Percentiles rank a stretch among this genome's conserved stretches.
These are phyloP conservation scores for Penicillium sp. DNA, from an alignment of 2,329 filamentous ascomycete genomes.

Conservation along the genomic window DNA sequence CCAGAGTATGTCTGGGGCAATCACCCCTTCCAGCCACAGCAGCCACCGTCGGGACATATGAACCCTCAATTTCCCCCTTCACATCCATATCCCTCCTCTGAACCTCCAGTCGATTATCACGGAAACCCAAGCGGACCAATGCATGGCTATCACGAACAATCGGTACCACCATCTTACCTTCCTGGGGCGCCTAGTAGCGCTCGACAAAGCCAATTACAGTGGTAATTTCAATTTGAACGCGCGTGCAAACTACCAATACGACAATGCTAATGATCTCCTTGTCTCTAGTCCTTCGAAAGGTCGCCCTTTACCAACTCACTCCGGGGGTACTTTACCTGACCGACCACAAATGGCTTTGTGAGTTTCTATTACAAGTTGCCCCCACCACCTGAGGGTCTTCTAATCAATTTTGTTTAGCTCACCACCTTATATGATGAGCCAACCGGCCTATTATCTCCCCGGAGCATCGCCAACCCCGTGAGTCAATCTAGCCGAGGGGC, in stretches of 20 bases:
- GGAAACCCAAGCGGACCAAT: constrained; percentile 20
- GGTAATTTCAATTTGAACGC: constrained; percentile 5
- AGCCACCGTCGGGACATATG: constrained; percentile 26
- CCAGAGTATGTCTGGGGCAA: constrained; percentile 32
- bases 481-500: constrained; percentile 9
- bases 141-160: constrained; percentile 11
- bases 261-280: background rate
- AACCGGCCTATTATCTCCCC: constrained; percentile 33
- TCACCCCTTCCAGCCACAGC: constrained; percentile 28
- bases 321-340: constrained; percentile 8
- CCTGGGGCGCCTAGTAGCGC: constrained; percentile 7
- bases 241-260: too few species aligned
- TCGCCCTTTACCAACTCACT: constrained; percentile 16
- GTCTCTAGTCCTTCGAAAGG: constrained; percentile 12
- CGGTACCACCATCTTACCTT: constrained; percentile 13
- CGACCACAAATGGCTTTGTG: constrained; percentile 20
- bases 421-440: constrained; percentile 33
- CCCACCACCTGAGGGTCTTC: background rate
- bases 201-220: constrained; percentile 15
- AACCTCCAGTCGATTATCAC: constrained; percentile 26
- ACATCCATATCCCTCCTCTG: constrained; percentile 23
- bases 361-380: constrained; percentile 1
- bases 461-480: constrained; percentile 31
- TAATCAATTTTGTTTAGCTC: constrained; percentile 19
- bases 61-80: constrained; percentile 26